These are phyloP conservation scores for Astrephomene gubernaculifera DNA, from an alignment of 139 green algal genomes.

Conservation along the genomic window DNA sequence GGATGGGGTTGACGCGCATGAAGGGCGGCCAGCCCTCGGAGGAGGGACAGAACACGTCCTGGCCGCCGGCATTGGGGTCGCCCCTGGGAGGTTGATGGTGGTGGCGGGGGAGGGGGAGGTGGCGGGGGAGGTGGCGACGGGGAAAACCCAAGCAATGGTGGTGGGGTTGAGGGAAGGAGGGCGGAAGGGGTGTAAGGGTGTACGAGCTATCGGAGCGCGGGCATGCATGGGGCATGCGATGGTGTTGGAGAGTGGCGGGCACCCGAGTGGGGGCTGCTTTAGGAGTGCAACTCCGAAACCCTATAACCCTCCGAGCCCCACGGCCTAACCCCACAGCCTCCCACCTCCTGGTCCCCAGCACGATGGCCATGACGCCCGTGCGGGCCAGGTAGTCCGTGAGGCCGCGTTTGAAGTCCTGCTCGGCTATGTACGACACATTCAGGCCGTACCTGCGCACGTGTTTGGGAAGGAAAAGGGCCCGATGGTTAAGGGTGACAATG, in stretches of 20 bases:
- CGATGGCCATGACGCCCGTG: slow-evolving; percentile 73
- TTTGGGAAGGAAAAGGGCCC: not conserved
- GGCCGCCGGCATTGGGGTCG: slow-evolving; percentile 87
- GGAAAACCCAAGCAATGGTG: not conserved
- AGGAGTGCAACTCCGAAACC: too few species aligned
- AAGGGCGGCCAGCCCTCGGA: slow-evolving; percentile 93
- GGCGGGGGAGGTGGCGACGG: not conserved
- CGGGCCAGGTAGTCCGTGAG: slow-evolving; percentile 66
- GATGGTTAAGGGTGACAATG: too few species aligned
- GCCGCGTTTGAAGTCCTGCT: slow-evolving; percentile 81
- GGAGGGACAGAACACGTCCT: slow-evolving; percentile 92
- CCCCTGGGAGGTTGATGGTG: slow-evolving; percentile 63
- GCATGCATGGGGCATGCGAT: too few species aligned
- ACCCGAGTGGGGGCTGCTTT: too few species aligned
- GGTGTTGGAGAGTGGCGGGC: too few species aligned
- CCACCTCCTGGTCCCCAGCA: slow-evolving; percentile 87
- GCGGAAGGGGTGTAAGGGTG: too few species aligned
- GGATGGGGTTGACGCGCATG: slow-evolving; percentile 97
- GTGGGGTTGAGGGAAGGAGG: too few species aligned
- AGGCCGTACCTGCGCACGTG: slow-evolving; percentile 65
- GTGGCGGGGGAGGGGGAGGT: not conserved
- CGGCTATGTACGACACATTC: slow-evolving; percentile 66
- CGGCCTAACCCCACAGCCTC: not conserved
- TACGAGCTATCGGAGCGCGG: too few species aligned
- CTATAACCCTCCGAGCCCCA: too few species aligned